phyloP scores from a whole-genome alignment of 2,329 filamentous ascomycete genomes.

The Domatiomyces globalis region DNA sequence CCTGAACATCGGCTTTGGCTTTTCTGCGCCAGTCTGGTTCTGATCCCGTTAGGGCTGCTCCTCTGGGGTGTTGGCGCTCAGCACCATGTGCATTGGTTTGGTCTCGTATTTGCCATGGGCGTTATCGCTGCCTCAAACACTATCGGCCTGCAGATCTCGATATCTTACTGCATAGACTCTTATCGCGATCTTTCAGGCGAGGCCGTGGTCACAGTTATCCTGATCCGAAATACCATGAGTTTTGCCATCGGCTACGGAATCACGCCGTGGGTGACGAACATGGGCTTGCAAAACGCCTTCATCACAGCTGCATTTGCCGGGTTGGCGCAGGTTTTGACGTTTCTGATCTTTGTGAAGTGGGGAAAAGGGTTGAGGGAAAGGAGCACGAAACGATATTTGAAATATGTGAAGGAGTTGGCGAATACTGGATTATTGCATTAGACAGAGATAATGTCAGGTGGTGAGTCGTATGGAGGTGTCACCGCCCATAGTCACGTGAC shows the following conservation, averaged over 20 bases:
- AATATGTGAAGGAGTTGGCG: no score
- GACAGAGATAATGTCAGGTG: no score
- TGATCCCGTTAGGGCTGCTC: conserved; percentile 34
- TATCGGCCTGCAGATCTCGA: conserved; percentile 31
- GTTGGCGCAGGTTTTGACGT: conserved; percentile 25
- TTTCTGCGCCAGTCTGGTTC: conserved; percentile 24
- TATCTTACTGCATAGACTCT: conserved; percentile 36
- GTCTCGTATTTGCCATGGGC: conserved; percentile 36
- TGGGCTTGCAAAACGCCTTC: conserved; percentile 31
- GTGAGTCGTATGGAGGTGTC: no score
- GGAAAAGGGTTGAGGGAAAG: conserved; percentile 25
- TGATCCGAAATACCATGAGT: conserved; percentile 37
- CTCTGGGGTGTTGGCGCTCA: conserved; percentile 41
- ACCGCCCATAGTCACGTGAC: no score
- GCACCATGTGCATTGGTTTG: conserved; percentile 36
- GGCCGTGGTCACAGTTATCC: conserved; percentile 37
- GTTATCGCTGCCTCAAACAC: conserved; percentile 32
- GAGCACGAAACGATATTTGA: no score
- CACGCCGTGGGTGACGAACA: conserved; percentile 30
- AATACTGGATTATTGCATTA: no score
- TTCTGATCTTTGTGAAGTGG: conserved; percentile 28
- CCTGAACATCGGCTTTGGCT: conserved; percentile 20
- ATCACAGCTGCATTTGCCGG: conserved; percentile 27
- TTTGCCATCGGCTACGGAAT: conserved; percentile 39
- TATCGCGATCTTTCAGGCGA: conserved; percentile 37